These are phyloP conservation scores for Pestalotiopsis sp. DNA, from an alignment of 2,329 filamentous ascomycete genomes.

Conservation along the genomic window DNA sequence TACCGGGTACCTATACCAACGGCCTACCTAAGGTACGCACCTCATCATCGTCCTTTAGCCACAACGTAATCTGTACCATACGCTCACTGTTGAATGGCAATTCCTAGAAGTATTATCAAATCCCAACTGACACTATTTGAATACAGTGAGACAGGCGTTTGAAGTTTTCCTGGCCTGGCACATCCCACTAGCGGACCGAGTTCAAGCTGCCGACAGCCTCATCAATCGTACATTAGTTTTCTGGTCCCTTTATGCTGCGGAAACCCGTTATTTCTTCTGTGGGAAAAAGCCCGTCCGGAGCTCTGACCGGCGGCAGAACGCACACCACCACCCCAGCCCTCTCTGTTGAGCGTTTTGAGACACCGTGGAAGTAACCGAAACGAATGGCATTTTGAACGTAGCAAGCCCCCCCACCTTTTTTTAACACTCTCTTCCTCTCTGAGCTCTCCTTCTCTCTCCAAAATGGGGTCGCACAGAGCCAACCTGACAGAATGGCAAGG, in stretches of 20 bases:
- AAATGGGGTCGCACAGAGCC: slow-evolving; percentile 5
- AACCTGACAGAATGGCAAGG: slow-evolving; percentile 3
- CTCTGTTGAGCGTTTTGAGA: slow-evolving; percentile 11
- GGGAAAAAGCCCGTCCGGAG: slow-evolving; percentile 3
- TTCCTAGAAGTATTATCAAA: background rate
- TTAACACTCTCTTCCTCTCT: background rate
- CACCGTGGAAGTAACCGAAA: slow-evolving; percentile 16
- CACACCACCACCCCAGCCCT: slow-evolving; percentile 1
- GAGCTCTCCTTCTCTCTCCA: background rate
- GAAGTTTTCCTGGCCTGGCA: background rate
- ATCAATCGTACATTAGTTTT: background rate
- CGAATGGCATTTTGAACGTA: background rate
- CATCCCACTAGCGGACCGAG: background rate
- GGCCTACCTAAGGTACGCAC: background rate
- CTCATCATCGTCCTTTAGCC: background rate
- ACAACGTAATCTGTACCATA: background rate
- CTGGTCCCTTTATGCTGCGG: background rate
- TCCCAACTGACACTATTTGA: background rate
- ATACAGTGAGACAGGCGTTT: background rate
- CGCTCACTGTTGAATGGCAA: background rate
- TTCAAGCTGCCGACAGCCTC: background rate
- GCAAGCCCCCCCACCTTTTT: slow-evolving; percentile 13
- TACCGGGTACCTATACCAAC: background rate
- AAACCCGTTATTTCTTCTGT: background rate
- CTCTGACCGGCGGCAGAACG: slow-evolving; percentile 1